phyloP scores from a whole-genome alignment of 2,329 filamentous ascomycete genomes.

The Reticulascus tulasneorum region DNA sequence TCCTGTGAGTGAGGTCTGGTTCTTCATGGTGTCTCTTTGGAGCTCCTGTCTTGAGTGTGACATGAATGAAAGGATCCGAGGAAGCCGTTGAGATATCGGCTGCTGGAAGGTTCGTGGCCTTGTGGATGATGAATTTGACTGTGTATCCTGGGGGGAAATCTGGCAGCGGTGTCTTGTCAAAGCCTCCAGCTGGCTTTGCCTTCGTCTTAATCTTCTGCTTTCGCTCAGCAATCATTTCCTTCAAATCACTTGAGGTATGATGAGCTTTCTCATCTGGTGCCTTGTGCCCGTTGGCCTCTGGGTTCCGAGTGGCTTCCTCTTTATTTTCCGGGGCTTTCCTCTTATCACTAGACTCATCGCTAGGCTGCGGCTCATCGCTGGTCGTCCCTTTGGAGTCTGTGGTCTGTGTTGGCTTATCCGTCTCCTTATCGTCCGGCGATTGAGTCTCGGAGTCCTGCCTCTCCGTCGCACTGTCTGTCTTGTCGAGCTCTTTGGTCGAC shows the following conservation, averaged over 20 bases:
- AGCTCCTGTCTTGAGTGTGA: constrained; percentile 69
- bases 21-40: constrained; percentile 82
- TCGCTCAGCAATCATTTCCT: constrained; percentile 28
- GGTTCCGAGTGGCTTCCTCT: constrained; percentile 10
- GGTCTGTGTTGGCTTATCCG: too few species aligned
- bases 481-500: not conserved
- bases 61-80: constrained; percentile 78
- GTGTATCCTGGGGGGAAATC: constrained; percentile 75
- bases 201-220: constrained; percentile 35
- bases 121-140: constrained; percentile 78
- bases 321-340: constrained; percentile 9
- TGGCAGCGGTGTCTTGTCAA: constrained; percentile 74
- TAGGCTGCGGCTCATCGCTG: too few species aligned
- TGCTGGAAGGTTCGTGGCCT: constrained; percentile 74
- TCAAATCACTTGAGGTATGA: constrained; percentile 22
- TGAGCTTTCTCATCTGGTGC: constrained; percentile 10
- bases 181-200: constrained; percentile 67
- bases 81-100: constrained; percentile 74
- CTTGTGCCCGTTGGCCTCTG: constrained; percentile 12
- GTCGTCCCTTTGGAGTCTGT: too few species aligned
- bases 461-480: not conserved
- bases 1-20: constrained; percentile 69
- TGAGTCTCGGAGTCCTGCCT: constrained; percentile 3
- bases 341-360: too few species aligned
- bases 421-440: too few species aligned